Percentiles rank a stretch among this genome's conserved stretches.
phyloP scores from a whole-genome alignment of 176 grass and related monocot genomes.

The Phragmites australis region DNA sequence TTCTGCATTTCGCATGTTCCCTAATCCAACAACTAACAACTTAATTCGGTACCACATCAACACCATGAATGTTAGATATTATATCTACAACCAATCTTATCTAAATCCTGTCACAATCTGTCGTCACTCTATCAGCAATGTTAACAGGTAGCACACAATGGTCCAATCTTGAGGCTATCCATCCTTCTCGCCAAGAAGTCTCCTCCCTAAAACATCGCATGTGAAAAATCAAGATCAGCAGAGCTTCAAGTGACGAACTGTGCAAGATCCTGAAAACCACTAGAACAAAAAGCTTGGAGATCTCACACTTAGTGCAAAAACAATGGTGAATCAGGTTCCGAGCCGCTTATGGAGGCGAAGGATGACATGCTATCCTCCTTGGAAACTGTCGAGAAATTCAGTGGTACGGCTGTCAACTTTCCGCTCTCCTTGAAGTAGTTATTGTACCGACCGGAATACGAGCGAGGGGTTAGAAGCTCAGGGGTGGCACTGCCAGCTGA shows the following conservation, averaged over 20 bases:
- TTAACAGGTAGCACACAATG: slow-evolving; percentile 34
- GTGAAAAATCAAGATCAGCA: slow-evolving; percentile 20
- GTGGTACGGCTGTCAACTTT: slow-evolving; percentile 45
- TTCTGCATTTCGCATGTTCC: slow-evolving; percentile 16
- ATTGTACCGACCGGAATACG: slow-evolving; percentile 61
- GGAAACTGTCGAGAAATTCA: slow-evolving; percentile 58
- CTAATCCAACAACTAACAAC: slow-evolving; percentile 33
- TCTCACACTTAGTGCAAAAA: slow-evolving; percentile 51
- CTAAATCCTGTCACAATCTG: slow-evolving; percentile 49
- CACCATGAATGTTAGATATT: slow-evolving; percentile 45
- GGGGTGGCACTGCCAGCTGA: slow-evolving; percentile 73
- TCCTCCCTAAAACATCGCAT: slow-evolving; percentile 28
- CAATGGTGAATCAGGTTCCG: slow-evolving; percentile 69
- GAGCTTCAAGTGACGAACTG: slow-evolving; percentile 1
- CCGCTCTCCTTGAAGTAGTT: slow-evolving; percentile 72
- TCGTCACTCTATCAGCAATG: slow-evolving; percentile 44
- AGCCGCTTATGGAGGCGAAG: slow-evolving; percentile 81
- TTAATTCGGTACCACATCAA: slow-evolving; percentile 18
- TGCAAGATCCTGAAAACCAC: slow-evolving; percentile 16
- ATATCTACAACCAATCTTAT: slow-evolving; percentile 50
- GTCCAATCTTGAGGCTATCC: slow-evolving; percentile 25
- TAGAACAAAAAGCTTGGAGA: neutral
- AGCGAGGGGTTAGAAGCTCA: slow-evolving; percentile 83
- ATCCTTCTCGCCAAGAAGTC: slow-evolving; percentile 7
- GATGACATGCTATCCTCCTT: slow-evolving; percentile 85